Evolutionary conservation across 2,329 filamentous ascomycete genomes (phyloP).

Genomic region (Diaporthe helianthi): DNA sequence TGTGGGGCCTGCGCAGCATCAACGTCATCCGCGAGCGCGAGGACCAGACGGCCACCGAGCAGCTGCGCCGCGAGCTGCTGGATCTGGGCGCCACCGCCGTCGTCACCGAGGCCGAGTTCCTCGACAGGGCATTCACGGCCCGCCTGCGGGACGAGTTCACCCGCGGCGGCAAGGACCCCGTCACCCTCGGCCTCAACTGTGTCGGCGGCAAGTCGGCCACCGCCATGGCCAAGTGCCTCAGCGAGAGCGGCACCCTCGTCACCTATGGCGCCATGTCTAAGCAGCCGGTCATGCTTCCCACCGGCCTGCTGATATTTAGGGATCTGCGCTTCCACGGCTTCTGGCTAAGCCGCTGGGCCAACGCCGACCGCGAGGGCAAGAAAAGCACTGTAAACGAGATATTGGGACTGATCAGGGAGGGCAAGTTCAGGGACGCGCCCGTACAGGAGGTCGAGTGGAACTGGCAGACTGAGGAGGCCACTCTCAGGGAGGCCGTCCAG

Average conservation of each 20-base stretch:
- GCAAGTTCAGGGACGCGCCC: constrained; percentile 83
- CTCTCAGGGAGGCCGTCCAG: constrained; percentile 77
- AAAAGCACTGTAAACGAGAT: constrained; percentile 85
- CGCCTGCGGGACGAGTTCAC: constrained; percentile 68
- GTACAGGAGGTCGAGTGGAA: constrained; percentile 84
- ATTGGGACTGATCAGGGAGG: constrained; percentile 74
- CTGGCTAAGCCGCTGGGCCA: constrained; percentile 92
- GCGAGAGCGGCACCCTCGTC: constrained; percentile 75
- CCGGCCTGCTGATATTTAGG: constrained; percentile 91
- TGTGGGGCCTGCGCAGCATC: constrained; percentile 91
- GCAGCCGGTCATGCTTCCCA: constrained; percentile 81
- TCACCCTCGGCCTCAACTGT: constrained; percentile 87
- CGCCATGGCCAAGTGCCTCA: constrained; percentile 77
- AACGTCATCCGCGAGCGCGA: constrained; percentile 83
- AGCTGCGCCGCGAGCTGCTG: constrained; percentile 58
- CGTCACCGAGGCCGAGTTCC: constrained; percentile 62
- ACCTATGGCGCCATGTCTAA: constrained; percentile 97
- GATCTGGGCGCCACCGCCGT: constrained; percentile 65
- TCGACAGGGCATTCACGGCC: constrained; percentile 66
- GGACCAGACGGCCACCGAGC: constrained; percentile 68
- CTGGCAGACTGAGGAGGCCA: constrained; percentile 76
- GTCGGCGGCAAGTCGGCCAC: constrained; percentile 88
- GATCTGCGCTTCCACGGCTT: constrained; percentile 89
- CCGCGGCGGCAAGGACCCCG: constrained; percentile 71
- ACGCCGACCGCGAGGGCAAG: constrained; percentile 75